Percentiles rank a stretch among this genome's conserved stretches.
Evolutionary conservation across 192 early-diverging fungal species (phyloP).

Genomic region (Coemansia sp.): DNA sequence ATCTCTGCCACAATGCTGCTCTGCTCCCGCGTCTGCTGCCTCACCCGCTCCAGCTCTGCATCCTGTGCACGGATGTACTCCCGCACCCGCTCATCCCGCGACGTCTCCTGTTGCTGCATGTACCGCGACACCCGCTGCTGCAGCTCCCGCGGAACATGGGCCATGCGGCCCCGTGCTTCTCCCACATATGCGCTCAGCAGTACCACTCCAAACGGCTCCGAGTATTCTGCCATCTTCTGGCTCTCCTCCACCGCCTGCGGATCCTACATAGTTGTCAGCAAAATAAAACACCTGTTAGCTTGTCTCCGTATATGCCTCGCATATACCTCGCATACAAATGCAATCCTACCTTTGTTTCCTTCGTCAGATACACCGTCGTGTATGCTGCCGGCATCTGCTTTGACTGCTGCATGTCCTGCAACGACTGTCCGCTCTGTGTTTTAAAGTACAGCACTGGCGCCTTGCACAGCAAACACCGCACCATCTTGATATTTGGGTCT

Average conservation of each 20-base stretch:
- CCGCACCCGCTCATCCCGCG: constrained; percentile 44
- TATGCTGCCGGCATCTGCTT: constrained; percentile 27
- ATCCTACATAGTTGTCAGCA: constrained; percentile 1
- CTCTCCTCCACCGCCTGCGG: constrained; percentile 16
- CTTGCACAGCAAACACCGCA: constrained; percentile 51
- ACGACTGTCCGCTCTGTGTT: neutral
- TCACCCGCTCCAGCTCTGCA: constrained; percentile 27
- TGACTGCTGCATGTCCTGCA: constrained; percentile 16
- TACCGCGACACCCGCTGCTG: constrained; percentile 32
- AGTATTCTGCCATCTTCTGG: constrained; percentile 34
- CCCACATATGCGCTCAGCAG: constrained; percentile 16
- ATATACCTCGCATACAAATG: neutral
- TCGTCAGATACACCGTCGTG: constrained; percentile 26
- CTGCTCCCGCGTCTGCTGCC: constrained; percentile 28
- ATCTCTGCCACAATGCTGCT: constrained; percentile 31
- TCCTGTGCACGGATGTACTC: constrained; percentile 45
- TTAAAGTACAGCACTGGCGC: constrained; percentile 36
- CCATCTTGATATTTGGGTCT: constrained; percentile 48
- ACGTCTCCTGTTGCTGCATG: constrained; percentile 34
- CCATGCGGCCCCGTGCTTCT: neutral
- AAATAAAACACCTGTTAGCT: neutral
- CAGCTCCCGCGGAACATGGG: constrained; percentile 44
- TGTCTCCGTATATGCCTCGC: neutral
- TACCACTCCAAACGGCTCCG: constrained; percentile 44
- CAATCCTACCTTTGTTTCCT: constrained; percentile 13